These are phyloP conservation scores for Cyclanthera cordifolia DNA, from an alignment of 306 rosid genomes.

Conservation along the genomic window DNA sequence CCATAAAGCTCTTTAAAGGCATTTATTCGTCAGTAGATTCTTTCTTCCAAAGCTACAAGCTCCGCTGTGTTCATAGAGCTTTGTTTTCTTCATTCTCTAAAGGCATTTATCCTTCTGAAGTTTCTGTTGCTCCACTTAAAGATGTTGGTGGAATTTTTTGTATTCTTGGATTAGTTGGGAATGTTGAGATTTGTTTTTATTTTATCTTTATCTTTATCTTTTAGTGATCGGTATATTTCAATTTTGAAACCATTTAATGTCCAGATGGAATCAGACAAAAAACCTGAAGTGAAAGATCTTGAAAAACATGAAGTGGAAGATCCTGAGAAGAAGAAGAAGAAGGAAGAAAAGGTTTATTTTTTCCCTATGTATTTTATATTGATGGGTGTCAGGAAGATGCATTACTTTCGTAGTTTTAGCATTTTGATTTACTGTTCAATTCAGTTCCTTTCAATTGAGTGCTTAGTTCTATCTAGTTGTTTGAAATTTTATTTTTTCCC, in stretches of 20 bases:
- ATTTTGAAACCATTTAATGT: not conserved
- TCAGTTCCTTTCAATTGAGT: not conserved
- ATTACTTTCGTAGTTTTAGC: not conserved
- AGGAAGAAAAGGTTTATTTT: conserved; percentile 63
- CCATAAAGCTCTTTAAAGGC: too few relatives aligned
- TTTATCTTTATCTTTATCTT: not conserved
- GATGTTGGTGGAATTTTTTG: not conserved
- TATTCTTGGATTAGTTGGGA: not conserved
- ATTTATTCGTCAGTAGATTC: too few relatives aligned
- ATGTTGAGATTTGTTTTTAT: not conserved
- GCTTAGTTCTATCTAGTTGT: not conserved
- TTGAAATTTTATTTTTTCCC: not conserved
- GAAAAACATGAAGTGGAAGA: conserved; percentile 39
- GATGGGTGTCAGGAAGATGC: not conserved
- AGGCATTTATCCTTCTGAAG: not conserved
- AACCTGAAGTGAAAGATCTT: conserved; percentile 45
- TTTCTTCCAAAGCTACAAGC: not conserved
- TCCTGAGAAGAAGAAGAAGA: conserved; percentile 87
- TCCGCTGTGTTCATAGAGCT: not conserved
- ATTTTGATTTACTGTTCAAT: not conserved
- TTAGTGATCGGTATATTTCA: conserved; percentile 1
- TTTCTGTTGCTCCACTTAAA: not conserved
- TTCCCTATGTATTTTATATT: not conserved
- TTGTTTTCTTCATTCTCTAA: not conserved
- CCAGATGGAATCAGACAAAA: conserved; percentile 26